Conservation (phyloP, 2,329 filamentous ascomycete genomes). For the Claviceps maximensis region DNA sequence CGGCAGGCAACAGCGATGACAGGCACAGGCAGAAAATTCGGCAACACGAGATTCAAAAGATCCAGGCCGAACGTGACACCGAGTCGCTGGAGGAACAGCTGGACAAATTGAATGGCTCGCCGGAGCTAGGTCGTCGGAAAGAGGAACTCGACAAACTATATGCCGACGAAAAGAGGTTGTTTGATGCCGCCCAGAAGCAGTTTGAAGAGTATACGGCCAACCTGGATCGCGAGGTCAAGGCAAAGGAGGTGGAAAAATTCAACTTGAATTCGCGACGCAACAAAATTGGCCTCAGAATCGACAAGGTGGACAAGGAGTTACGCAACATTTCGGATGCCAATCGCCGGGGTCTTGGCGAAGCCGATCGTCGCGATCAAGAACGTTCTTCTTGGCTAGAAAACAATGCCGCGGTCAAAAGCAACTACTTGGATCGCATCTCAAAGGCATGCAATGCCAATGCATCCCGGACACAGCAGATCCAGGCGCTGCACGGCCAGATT, state of each 20-base stretch:
- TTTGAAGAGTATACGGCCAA: conserved; percentile 46
- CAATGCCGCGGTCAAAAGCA: conserved; percentile 30
- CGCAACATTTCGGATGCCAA: conserved; percentile 59
- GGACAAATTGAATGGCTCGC: conserved; percentile 50
- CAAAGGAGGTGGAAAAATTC: conserved; percentile 49
- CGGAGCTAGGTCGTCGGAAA: conserved; percentile 47
- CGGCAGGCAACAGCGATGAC: conserved; percentile 61
- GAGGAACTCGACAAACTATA: conserved; percentile 39
- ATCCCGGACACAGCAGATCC: conserved; percentile 17
- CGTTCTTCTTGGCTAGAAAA: conserved; percentile 34
- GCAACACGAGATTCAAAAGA: conserved; percentile 62
- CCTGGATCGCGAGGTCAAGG: conserved; percentile 49
- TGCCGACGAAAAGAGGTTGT: conserved; percentile 42
- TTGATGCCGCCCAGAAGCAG: conserved; percentile 41
- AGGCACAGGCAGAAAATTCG: conserved; percentile 61
- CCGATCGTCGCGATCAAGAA: conserved; percentile 43
- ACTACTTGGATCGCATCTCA: conserved; percentile 30
- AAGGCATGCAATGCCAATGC: conserved; percentile 23
- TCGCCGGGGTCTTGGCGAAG: conserved; percentile 49
- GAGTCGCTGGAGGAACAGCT: conserved; percentile 41
- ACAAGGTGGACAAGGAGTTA: conserved; percentile 60
- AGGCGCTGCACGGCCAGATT: conserved; percentile 19
- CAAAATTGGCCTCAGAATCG: conserved; percentile 57
- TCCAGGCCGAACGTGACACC: conserved; percentile 46
- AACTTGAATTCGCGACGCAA: conserved; percentile 55